Evolutionary conservation across 2,329 filamentous ascomycete genomes (phyloP), one percentile per base, ranked within the genome.

Genomic region (Trichoderma sp.): DNA sequence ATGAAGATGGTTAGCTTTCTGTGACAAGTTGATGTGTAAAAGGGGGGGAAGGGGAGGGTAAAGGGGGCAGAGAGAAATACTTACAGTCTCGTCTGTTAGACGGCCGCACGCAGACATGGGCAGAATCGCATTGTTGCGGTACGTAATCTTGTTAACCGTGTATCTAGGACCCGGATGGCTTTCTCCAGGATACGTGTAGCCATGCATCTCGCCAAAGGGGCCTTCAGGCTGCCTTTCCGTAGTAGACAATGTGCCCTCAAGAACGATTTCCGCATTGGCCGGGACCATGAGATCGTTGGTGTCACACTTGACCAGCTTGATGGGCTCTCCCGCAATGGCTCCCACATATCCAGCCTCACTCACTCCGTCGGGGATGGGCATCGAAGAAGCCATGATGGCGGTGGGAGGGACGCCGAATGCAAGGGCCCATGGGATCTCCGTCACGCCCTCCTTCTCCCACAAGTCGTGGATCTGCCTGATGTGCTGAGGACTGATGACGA

Each of bases 301-400:
- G n/a, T 89, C 88, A 73, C 87, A 89, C 77, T 88, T 89, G 45
- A 87, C 85, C 0, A 89, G 77, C 38, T 89, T 85, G 6, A 89
- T 74, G 0, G 87, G 81, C 0, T 79, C 75, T 3, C 87, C 87
- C 1, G 82, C 83, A 71, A 89, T 81, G 0, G 87, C 84, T 1
- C 88, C 87, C 6, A 89, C 82, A 71, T 88, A 89, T 1, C 82
- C 86, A 4, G 84, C 85, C 78, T 89, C 88, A 0, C 84, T 85
- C 0, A 89, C 81, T 0, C 87, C 86, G 21, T 86, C 85, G 0
- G 88, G 87, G n/a, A 88, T 79, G 0, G 87, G 87, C 85, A 88
- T 87, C 31, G 82, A 83, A 0, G 86, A 81, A 0, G 86, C 87
- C 82, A 89, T 87, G 53, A 85, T 86, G 1, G 87, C 87, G 0